Base-by-base conservation (phyloP, 129 eudicot genomes). In the Cynara cardunculus region DNA sequence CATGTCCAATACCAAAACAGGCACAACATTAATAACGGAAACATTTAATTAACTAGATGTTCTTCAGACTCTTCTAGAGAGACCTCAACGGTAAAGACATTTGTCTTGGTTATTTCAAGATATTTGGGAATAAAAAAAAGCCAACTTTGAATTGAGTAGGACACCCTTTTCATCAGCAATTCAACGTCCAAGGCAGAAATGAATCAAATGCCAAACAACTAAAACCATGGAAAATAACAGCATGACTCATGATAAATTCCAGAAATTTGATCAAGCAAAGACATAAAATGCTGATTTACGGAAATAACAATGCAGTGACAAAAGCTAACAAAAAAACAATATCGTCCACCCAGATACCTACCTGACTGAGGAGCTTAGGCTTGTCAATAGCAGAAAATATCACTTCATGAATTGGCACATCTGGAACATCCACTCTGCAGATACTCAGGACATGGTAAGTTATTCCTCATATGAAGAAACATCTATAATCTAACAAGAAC, bases 291-390 rank as follows among this genome's bases (percentile, higher is more conserved):
- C 66, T 18, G 10, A 59, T 18, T 5, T 59, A 18, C 2, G 25
- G 25, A 59, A 59, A 44, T 59, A n/a, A 25, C 22, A 59, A n/a
- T 44, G 59, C 66, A 59, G 66, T 18, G 66, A 19, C 66, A 59
- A 18, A 59, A 59, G 66, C 1, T 59, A 19, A 59, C n/a, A 59
- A 56, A 19, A 59, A 19, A 59, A 59, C 9, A 59, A 59, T 18
- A 59, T 59, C n/a, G 66, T n/a, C 96, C 87, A 18, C 11, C 66
- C 59, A 46, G 59, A 46, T 46, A 59, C 25, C 25, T 59, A 59
- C 59, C 59, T 46, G 92, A 70, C 86, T 90, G 72, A 88, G 96
- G 78, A 90, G 96, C 72, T 90, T 90, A 44, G 96, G 96, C 86
- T 90, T 90, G 89, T 90, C 96, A 35, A 83, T 62, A 7, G 96